Conservation (phyloP, 2,329 filamentous ascomycete genomes). For the Xylariaceae sp. region DNA sequence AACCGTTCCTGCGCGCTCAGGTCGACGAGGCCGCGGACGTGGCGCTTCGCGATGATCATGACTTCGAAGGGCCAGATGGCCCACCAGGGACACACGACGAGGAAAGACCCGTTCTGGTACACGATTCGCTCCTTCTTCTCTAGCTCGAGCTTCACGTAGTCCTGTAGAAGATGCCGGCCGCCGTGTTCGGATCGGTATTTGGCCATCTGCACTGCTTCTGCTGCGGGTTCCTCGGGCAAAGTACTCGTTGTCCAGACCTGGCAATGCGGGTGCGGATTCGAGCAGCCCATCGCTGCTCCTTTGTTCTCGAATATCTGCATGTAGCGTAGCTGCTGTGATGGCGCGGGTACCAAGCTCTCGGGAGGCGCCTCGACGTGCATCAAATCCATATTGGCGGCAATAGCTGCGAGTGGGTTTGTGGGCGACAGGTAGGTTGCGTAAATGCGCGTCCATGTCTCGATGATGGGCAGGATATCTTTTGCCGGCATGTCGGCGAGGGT, state of each 20-base stretch:
- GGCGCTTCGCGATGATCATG: slow-evolving; percentile 77
- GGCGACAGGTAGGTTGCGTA: slow-evolving; percentile 77
- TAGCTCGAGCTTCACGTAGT: slow-evolving; percentile 80
- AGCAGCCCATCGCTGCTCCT: slow-evolving; percentile 95
- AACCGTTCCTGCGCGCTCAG: slow-evolving; percentile 64
- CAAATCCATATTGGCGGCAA: slow-evolving; percentile 37
- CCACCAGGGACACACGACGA: slow-evolving; percentile 96
- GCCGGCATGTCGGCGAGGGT: slow-evolving; percentile 87
- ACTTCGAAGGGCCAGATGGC: slow-evolving; percentile 96
- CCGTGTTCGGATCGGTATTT: slow-evolving; percentile 70
- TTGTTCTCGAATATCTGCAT: slow-evolving; percentile 99
- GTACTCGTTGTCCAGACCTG: slow-evolving; percentile 94
- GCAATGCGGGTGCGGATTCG: slow-evolving; percentile 94
- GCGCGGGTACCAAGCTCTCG: slow-evolving; percentile 40
- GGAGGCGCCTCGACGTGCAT: slow-evolving; percentile 34
- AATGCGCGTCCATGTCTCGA: slow-evolving; percentile 87
- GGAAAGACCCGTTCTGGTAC: slow-evolving; percentile 78
- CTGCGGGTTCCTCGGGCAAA: slow-evolving; percentile 79
- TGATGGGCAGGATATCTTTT: slow-evolving; percentile 70
- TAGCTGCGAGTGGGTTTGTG: slow-evolving; percentile 55
- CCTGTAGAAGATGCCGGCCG: slow-evolving; percentile 71
- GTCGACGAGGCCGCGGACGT: slow-evolving; percentile 81
- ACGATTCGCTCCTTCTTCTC: slow-evolving; percentile 80
- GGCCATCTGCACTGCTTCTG: slow-evolving; percentile 71
- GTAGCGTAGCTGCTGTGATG: slow-evolving; percentile 77